Conservation (phyloP, 768 basidiomycete species). For the Tubosaeta sp. region DNA sequence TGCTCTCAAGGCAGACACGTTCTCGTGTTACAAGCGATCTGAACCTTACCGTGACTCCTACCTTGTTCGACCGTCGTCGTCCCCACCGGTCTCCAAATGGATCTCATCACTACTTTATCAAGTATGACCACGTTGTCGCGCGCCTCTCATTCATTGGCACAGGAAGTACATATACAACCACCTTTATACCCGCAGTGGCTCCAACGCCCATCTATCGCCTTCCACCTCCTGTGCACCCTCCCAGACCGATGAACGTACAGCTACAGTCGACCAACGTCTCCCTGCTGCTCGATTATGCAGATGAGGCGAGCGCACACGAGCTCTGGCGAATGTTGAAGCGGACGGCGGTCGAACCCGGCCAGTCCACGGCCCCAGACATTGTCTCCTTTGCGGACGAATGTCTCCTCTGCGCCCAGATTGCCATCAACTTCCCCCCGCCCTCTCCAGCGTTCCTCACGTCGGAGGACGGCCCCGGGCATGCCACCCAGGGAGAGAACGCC, state of each 20-base stretch:
- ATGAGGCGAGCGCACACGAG: not conserved
- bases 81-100: not conserved
- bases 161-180: conserved; percentile 12
- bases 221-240: not conserved
- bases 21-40: no score
- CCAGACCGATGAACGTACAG: conserved; percentile 4
- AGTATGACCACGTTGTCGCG: not conserved
- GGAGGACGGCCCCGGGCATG: not conserved
- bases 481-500: no score
- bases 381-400: conserved; percentile 27
- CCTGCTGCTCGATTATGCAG: conserved; percentile 3
- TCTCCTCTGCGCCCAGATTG: conserved; percentile 25
- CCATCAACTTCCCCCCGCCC: not conserved
- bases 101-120: not conserved
- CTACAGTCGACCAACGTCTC: conserved; percentile 14
- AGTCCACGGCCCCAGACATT: conserved; percentile 20
- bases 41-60: no score
- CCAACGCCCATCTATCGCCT: conserved; percentile 1
- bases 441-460: no score
- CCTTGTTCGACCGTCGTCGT: not conserved
- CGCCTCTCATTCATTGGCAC: conserved; percentile 3
- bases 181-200: conserved; percentile 10
- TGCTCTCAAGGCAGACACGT: no score
- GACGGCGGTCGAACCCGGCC: conserved; percentile 26
- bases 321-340: conserved; percentile 24